phyloP scores from a whole-genome alignment of 2,329 filamentous ascomycete genomes.

The Eurotiales sp. region DNA sequence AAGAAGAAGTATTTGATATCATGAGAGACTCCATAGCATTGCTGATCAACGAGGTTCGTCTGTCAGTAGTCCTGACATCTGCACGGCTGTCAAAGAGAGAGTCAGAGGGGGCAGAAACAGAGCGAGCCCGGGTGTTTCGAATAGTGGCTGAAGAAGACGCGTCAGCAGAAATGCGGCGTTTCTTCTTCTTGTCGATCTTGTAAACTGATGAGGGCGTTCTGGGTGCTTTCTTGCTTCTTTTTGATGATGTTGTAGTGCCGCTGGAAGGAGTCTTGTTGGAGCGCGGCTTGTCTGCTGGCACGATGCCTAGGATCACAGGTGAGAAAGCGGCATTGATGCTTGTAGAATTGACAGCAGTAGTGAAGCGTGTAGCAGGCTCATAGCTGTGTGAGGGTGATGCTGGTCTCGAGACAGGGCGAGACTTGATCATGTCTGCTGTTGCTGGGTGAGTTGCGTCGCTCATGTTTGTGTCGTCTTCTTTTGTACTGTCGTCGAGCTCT shows the following conservation, averaged over 20 bases:
- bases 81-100: not conserved
- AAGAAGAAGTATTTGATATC: not conserved
- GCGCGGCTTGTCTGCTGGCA: not conserved
- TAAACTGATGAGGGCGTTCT: not conserved
- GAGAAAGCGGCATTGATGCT: too few relatives aligned
- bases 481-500: too few relatives aligned
- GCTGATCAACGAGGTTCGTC: not conserved
- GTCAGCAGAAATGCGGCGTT: not conserved
- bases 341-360: too few relatives aligned
- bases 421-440: not conserved
- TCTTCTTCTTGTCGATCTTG: not conserved
- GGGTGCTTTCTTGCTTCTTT: not conserved
- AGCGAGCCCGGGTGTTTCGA: too few relatives aligned
- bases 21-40: not conserved
- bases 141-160: not conserved
- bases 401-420: too few relatives aligned
- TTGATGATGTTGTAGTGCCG: not conserved
- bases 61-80: not conserved
- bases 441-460: not conserved
- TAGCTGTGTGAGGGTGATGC: too few relatives aligned
- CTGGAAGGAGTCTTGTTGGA: not conserved
- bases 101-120: too few relatives aligned
- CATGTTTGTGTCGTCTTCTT: too few relatives aligned
- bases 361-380: not conserved
- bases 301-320: not conserved